A percentile compares a stretch with the other conserved stretches of the same genome.
Evolutionary conservation across 257 asterid genomes (phyloP).

Genomic region (Perilla frutescens): DNA sequence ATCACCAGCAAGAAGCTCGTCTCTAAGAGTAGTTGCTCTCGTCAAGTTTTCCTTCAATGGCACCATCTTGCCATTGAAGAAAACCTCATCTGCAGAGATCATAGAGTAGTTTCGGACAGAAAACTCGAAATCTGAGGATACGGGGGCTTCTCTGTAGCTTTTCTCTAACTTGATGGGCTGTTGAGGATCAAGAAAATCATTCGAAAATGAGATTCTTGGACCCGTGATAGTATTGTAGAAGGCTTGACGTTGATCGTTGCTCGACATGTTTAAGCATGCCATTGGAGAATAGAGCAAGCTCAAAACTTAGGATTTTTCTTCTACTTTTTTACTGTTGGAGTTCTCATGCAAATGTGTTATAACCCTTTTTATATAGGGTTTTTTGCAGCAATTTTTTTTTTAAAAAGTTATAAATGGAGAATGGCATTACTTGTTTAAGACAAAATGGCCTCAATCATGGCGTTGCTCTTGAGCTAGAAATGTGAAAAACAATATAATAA

Average conservation of each 20-base stretch:
- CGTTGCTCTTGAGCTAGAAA: constrained; percentile 32
- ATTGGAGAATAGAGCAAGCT: constrained; percentile 15
- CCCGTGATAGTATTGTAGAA: constrained; percentile 1
- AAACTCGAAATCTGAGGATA: constrained; percentile 76
- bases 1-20: constrained; percentile 63
- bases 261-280: constrained; percentile 63
- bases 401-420: too few species aligned
- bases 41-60: constrained; percentile 51
- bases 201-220: constrained; percentile 91
- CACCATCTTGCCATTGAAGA: constrained; percentile 66
- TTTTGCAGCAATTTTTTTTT: too few species aligned
- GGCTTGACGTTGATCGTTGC: constrained; percentile 18
- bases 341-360: constrained; percentile 40
- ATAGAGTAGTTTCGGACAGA: constrained; percentile 46
- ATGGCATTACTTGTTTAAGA: background rate
- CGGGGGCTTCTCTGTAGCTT: constrained; percentile 75
- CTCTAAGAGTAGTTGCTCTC: constrained; percentile 60
- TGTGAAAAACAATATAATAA: constrained; percentile 33
- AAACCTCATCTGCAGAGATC: constrained; percentile 75
- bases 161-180: constrained; percentile 49
- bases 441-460: constrained; percentile 43
- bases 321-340: constrained; percentile 22
- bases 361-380: constrained; percentile 45
- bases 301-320: background rate
- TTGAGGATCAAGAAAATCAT: constrained; percentile 64